Evolutionary conservation across 345 rosid species (phyloP).

Genomic region (Eucalyptus brandiana): DNA sequence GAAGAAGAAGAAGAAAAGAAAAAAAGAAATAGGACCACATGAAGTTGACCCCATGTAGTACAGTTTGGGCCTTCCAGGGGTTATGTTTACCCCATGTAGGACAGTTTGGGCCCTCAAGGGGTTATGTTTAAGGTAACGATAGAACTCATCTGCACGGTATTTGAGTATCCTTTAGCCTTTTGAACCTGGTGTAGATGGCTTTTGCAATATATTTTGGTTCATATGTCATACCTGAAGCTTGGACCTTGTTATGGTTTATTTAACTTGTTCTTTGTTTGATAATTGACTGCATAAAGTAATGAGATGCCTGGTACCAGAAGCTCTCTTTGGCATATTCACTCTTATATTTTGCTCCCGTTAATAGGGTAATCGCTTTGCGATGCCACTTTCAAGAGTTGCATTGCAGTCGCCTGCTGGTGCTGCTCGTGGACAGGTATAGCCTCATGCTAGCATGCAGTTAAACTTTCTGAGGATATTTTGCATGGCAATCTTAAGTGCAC

Average conservation of each 20-base stretch:
- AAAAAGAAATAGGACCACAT: neutral
- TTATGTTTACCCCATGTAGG: too few species aligned
- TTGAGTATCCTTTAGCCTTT: neutral
- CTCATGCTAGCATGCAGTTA: neutral
- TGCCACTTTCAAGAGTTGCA: constrained; percentile 71
- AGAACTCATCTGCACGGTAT: neutral
- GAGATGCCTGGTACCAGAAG: neutral
- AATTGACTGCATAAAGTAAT: neutral
- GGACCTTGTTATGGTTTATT: neutral
- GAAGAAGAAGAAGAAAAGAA: neutral
- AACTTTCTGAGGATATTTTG: neutral
- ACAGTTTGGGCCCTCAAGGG: too few species aligned
- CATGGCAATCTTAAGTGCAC: neutral
- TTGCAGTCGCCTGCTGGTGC: constrained; percentile 77
- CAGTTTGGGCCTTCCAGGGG: neutral
- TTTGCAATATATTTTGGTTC: neutral
- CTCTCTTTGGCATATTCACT: neutral
- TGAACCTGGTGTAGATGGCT: neutral
- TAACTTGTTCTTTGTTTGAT: neutral
- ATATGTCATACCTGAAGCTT: neutral
- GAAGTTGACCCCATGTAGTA: neutral
- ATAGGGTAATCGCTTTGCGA: constrained; percentile 75
- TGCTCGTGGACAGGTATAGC: constrained; percentile 84
- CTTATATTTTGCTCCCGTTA: neutral
- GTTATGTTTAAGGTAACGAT: neutral